Conservation (phyloP, 306 rosid genomes). For the Sphenostylis stenocarpa region DNA sequence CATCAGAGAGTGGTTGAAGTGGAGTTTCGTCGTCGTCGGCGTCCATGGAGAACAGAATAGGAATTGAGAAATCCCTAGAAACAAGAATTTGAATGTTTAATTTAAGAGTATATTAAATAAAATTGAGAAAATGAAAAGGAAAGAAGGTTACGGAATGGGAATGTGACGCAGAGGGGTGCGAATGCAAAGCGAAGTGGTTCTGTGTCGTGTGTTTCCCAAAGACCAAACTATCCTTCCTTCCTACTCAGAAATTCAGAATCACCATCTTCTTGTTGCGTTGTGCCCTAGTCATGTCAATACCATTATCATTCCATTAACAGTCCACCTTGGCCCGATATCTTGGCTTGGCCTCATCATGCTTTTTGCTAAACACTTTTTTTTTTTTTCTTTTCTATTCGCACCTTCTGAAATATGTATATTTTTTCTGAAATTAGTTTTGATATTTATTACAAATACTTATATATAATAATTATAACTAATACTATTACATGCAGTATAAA, state of each 20-base stretch:
- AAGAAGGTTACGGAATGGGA: background rate
- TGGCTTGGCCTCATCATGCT: background rate
- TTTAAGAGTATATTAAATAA: background rate
- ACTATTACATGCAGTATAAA: too few species aligned
- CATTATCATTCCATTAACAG: too few species aligned
- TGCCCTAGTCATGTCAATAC: background rate
- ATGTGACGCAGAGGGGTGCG: background rate
- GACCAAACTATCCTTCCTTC: background rate
- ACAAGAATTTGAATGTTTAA: background rate
- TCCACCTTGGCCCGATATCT: background rate
- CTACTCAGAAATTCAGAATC: background rate
- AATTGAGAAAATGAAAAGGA: background rate
- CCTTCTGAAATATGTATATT: too few species aligned
- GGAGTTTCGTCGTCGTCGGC: constrained; percentile 58
- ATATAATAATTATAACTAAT: too few species aligned
- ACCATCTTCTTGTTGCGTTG: background rate
- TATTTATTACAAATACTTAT: too few species aligned
- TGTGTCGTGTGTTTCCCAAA: background rate
- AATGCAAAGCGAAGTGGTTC: constrained; percentile 6
- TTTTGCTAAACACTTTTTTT: background rate
- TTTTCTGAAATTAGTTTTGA: too few species aligned
- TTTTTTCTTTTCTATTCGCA: background rate
- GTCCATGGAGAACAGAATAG: constrained; percentile 41
- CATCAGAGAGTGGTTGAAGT: constrained; percentile 28
- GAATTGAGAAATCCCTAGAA: constrained; percentile 48